phyloP scores from a whole-genome alignment of 345 rosid genomes.

The Draba incana region DNA sequence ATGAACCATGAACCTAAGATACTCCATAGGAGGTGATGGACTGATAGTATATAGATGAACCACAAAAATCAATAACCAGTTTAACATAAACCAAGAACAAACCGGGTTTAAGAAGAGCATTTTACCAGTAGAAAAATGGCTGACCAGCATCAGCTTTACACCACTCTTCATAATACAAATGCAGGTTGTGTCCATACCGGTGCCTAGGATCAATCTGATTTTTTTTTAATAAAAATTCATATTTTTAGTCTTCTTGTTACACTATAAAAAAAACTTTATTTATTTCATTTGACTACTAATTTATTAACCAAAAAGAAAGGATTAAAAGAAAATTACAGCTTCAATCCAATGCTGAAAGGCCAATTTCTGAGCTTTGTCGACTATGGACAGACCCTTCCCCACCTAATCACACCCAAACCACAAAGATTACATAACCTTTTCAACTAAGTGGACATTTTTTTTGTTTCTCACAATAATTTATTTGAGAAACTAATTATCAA shows the following conservation, averaged over 20 bases:
- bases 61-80: not conserved
- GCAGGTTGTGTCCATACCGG: conserved; percentile 83
- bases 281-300: conserved; percentile 5
- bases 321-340: conserved; percentile 44
- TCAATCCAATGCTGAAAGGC: conserved; percentile 97
- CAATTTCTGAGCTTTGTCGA: conserved; percentile 72
- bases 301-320: conserved; percentile 3
- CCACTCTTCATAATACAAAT: conserved; percentile 81
- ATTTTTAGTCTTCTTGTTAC: not conserved
- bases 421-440: conserved; percentile 19
- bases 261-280: not conserved
- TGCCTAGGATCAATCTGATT: conserved; percentile 91
- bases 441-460: conserved; percentile 1
- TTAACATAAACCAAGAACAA: conserved; percentile 2
- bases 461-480: not conserved
- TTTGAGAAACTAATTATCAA: not conserved
- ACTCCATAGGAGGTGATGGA: no score
- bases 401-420: conserved; percentile 53
- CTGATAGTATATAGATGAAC: not conserved
- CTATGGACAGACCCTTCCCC: conserved; percentile 66
- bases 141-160: conserved; percentile 70
- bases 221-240: not conserved
- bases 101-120: not conserved
- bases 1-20: no score
- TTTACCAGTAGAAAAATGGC: conserved; percentile 91